Percentiles rank a stretch among this genome's conserved stretches.
Conservation (phyloP, 768 basidiomycete species). For the Termitomyces bulborhizus region DNA sequence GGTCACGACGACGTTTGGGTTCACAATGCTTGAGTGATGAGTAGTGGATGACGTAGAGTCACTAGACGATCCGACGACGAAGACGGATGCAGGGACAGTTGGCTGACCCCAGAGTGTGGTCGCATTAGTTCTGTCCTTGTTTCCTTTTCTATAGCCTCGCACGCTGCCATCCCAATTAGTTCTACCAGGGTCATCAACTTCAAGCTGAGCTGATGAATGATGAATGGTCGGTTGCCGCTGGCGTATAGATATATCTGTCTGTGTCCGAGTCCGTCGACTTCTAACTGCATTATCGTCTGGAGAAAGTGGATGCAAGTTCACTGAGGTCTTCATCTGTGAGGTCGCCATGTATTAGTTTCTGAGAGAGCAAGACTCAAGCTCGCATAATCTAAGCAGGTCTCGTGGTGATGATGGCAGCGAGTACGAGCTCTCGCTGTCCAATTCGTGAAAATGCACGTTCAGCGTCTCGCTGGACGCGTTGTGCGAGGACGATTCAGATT, state of each 20-base stretch:
- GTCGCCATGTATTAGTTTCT: slow-evolving; percentile 26
- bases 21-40: slow-evolving; percentile 12
- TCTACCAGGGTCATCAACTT: slow-evolving; percentile 30
- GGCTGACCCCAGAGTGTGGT: slow-evolving; percentile 34
- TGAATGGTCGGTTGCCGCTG: slow-evolving; percentile 41
- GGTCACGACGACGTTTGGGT: slow-evolving; percentile 27
- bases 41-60: slow-evolving; percentile 16
- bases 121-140: slow-evolving; percentile 22
- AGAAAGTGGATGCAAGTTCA: slow-evolving; percentile 68
- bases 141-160: slow-evolving; percentile 44
- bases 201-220: slow-evolving; percentile 55
- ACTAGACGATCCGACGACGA: slow-evolving; percentile 36
- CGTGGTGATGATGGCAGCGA: slow-evolving; percentile 3
- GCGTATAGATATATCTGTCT: slow-evolving; percentile 20
- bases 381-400: slow-evolving; percentile 9
- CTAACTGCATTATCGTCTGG: slow-evolving; percentile 43
- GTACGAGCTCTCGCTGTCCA: background rate
- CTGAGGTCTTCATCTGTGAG: slow-evolving; percentile 44
- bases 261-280: slow-evolving; percentile 43
- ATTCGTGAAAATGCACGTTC: slow-evolving; percentile 1
- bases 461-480: slow-evolving; percentile 3
- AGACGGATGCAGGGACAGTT: slow-evolving; percentile 25
- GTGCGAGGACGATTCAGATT: background rate
- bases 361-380: background rate
- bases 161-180: slow-evolving; percentile 46